phyloP scores from a whole-genome alignment of 2,329 filamentous ascomycete species.

The Lachnellula subtilissima region DNA sequence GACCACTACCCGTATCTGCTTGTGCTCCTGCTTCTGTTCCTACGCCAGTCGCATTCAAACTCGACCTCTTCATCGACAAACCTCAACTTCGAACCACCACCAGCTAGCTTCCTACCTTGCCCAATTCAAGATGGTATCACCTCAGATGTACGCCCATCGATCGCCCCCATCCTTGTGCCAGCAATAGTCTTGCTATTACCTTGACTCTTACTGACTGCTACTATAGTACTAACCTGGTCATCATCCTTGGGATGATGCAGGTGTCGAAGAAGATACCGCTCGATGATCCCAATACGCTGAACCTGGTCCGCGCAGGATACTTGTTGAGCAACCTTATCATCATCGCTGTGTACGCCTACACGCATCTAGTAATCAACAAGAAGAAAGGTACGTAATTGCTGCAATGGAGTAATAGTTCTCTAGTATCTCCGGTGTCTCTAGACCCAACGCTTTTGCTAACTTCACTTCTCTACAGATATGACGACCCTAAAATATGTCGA shows the following conservation, averaged over 20 bases:
- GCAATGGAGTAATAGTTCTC: not conserved
- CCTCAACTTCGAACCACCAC: no score
- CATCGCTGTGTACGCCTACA: slow-evolving; percentile 76
- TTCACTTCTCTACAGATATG: slow-evolving; percentile 59
- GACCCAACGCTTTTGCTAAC: not conserved
- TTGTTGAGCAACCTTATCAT: slow-evolving; percentile 72
- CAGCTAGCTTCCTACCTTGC: no score
- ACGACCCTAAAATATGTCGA: slow-evolving; percentile 99
- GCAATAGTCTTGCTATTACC: no score
- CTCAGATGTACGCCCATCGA: not conserved
- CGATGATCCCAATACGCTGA: slow-evolving; percentile 72
- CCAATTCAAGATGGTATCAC: not conserved
- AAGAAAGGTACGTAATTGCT: slow-evolving; percentile 77
- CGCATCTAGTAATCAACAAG: slow-evolving; percentile 80
- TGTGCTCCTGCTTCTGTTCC: no score
- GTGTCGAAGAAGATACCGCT: slow-evolving; percentile 94
- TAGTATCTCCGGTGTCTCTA: no score
- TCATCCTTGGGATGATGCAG: slow-evolving; percentile 98
- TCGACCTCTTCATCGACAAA: no score
- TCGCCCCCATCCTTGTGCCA: not conserved
- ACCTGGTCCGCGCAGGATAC: slow-evolving; percentile 60
- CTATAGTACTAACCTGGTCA: slow-evolving; percentile 79
- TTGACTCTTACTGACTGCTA: slow-evolving; percentile 14
- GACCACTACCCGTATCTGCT: no score
- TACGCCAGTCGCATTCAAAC: no score